Evolutionary conservation across 2,329 filamentous ascomycete genomes (phyloP), one percentile per base, ranked within the genome.

Genomic region (Ceratocystis colombiana): DNA sequence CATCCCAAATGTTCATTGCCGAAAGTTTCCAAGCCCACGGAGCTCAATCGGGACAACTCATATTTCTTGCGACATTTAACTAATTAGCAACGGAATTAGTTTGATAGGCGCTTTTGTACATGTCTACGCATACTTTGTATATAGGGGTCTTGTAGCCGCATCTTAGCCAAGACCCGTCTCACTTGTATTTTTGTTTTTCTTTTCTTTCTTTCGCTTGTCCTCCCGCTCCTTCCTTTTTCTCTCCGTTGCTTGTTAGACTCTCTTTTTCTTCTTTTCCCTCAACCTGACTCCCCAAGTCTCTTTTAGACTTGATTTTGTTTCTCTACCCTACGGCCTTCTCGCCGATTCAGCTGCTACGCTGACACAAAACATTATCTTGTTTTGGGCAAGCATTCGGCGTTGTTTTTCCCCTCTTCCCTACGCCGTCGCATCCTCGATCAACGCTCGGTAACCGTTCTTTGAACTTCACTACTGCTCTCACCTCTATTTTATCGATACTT

Each of bases 201-300:
- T 3, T 53, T 64, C n/a, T 64, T 17, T 57, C 41, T 22, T 37
- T 57, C 20, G 4, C 33, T 30, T 15, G 22, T 48, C 25, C 10
- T n/a, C n/a, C 50, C 50, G 50, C 20, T 30, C 33, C 55, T 33
- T 37, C 55, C 50, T 59, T 37, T 59, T n/a, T 15, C 30, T 17
- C 17, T 33, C 59, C n/a, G 33, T 12, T 61, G 20, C n/a, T 25
- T 45, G 48, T 53, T 53, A 22, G 10, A 22, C 25, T 65, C 28
- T 50, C 55, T 62, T 17, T 20, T 53, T 45, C 59, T n/a, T 45
- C 17, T 30, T 64, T 64, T 41, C 67, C 66, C 67, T 63, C 64
- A 28, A 3, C 10, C 45, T 66, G 64, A 64, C 57, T 48, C 69
- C 57, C 68, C 70, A 22, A 22, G n/a, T 30, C 4, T 17, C 30